Base-by-base conservation (phyloP, 2,329 filamentous ascomycete genomes). In the Diaporthe caulivora region DNA sequence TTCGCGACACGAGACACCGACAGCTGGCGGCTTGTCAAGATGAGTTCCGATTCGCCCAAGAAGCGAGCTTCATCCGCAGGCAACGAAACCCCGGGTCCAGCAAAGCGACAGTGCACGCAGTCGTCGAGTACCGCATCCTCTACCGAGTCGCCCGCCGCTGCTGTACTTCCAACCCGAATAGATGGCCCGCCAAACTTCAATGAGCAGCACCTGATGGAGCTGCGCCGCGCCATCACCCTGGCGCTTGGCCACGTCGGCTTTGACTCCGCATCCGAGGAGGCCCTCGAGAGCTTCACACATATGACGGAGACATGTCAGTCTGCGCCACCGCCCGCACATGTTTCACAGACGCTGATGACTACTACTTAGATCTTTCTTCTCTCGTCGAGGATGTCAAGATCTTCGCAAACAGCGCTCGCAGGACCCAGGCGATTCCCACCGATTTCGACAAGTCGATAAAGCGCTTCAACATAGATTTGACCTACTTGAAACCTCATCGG, bases 181-280 rank as follows among this genome's bases (percentile, higher is more conserved):
- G 53, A 70, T 18, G 71, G 64, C 24, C 53, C 76, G 72, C 26
- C 75, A 34, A 29, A 80, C 79, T 34, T 80, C 77, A 37, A 77
- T 26, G 80, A 80, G 54, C 76, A 82, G 74, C 80, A 82, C n/a
- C 81, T 84, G 68, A 78, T 79, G 53, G 84, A 86, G 1, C 82
- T 92, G 34, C 85, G 86, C 58, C 87, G 90, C 67, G 87, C 89
- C 15, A 88, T 92, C 72, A 87, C 86, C 0, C 79, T 92, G 72
- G 86, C 86, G 3, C 80, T 92, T 37, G 81, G 87, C 54, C 87
- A 91, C 74, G 87, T 91, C 49, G 91, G 91, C 37, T 92, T 92
- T 76, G 84, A 87, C 40, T 83, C 84, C 34, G 87, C 90, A 18
- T 86, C 84, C 0, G 84, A 85, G 10, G 87, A 90, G 70, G 90